Evolutionary conservation across 163 green algal species (phyloP), one percentile per base, ranked within the genome.

Genomic region (Volvox carteri): DNA sequence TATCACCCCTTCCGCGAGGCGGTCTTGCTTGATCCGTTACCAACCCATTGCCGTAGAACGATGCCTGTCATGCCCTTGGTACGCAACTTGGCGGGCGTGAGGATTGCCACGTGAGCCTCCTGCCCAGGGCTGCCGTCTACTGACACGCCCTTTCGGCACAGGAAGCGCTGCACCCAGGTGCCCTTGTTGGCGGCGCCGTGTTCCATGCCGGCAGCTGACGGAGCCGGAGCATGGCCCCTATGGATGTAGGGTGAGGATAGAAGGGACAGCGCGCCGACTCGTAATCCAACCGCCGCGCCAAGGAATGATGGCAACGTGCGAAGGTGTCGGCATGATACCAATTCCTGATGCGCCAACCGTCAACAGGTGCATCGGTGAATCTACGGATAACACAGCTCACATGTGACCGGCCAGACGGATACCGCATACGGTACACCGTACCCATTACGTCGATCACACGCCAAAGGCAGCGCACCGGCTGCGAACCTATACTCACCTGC

Each of bases 111-210:
- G 9, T 65, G 73, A 9, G 28, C 73, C 16, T n/a, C 73, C 73
- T 75, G 41, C 23, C 73, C 73, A 6, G 73, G 73, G 73, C 73
- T 80, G 73, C 73, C 73, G 12, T 80, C 73, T 28, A 25, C 7
- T 11, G 75, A 50, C 3, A 54, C 52, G 0, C 18, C 52, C 77
- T 85, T 85, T 48, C 80, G 80, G 44, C 50, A 44, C n/a, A 87
- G 62, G 44, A 87, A 87, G 16, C 80, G 80, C 62, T 87, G 80
- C 18, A 87, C 80, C 80, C 80, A 87, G 30, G 80, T 87, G 44
- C 80, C 80, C 80, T 78, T 70, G 80, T 78, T 70, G 39, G 30
- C 35, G 7, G 42, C 77, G 74, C 28, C 23, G 50, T 54, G 35
- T 25, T 81, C 70, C 21, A 52, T 9, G 19, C 18, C 41, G 70